Evolutionary conservation across 116 monocot genomes (phyloP), one percentile per base, ranked within the genome.

Genomic region (Dioscorea cayenensis): DNA sequence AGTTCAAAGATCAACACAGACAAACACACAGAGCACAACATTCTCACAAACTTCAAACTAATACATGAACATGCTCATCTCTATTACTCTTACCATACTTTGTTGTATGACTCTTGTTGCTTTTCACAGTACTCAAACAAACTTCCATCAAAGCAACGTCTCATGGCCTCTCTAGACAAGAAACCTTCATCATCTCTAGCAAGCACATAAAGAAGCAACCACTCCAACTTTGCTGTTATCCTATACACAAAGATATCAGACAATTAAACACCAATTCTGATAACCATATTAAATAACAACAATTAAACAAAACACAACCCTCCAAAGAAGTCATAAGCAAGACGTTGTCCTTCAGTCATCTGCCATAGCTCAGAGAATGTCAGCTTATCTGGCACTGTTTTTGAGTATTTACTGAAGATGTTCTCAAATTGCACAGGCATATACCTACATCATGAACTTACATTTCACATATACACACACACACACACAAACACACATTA

Each of bases 131-230:
- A 89, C 70, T 92, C 84, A 63, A 92, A 88, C 62, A 92, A 70
- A 81, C 94, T 94, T 35, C 90, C 90, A 61, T 94, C 94, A 27
- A 83, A 90, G 78, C 90, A 85, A 12, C 85, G 81, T 59, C 90
- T 72, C 49, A 87, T 78, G 12, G 85, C 94, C 63, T 94, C 94
- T 65, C 82, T 85, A 19, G 87, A 71, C 11, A 94, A 48, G 75
- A 71, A 90, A 9, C 94, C 87, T 6, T 94, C 85, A 16, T 83
- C 75, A 67, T 94, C 94, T 60, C 77, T 75, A 6, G 90, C 90
- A 14, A 94, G 76, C 14, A 85, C 2, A 68, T 88, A 90, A 36
- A 90, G 55, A 21, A 80, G 23, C 18, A 68, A 22, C 94, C 94
- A 94, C 73, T 94, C 94, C 58, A 81, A 10, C 71, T 87, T 87